Percentiles rank a stretch among this genome's conserved stretches.
Evolutionary conservation across 352 stramenopile genomes (phyloP).

Genomic region (Plasmopara halstedii): DNA sequence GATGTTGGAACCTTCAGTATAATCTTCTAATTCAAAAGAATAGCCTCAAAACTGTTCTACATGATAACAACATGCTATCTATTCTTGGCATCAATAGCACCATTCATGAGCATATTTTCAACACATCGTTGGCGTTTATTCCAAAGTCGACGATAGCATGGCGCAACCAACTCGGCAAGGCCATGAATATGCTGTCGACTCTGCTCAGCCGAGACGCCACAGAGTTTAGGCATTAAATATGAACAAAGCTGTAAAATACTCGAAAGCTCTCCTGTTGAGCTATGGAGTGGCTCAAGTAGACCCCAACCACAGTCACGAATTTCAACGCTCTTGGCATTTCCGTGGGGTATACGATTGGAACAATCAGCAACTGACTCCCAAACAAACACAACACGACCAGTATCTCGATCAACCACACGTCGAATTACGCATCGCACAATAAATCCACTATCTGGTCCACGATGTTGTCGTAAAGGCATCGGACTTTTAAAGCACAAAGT

Average conservation of each 20-base stretch:
- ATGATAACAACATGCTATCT: background rate
- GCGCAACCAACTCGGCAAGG: constrained; percentile 34
- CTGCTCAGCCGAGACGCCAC: constrained; percentile 24
- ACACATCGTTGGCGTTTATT: constrained; percentile 36
- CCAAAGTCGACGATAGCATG: constrained; percentile 38
- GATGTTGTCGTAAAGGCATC: constrained; percentile 31
- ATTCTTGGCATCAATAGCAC: constrained; percentile 22
- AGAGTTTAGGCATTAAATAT: constrained; percentile 31
- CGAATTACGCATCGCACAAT: constrained; percentile 31
- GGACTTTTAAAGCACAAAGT: constrained; percentile 32
- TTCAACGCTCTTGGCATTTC: constrained; percentile 27
- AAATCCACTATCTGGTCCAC: constrained; percentile 26
- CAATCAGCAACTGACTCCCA: constrained; percentile 45
- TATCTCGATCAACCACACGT: constrained; percentile 25
- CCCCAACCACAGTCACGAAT: constrained; percentile 47
- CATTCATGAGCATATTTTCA: constrained; percentile 48
- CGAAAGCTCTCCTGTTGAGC: constrained; percentile 21
- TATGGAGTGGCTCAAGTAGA: constrained; percentile 28
- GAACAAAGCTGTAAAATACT: constrained; percentile 53
- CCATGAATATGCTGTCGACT: constrained; percentile 37
- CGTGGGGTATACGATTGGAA: constrained; percentile 16
- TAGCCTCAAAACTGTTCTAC: background rate
- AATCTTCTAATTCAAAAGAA: too few species aligned
- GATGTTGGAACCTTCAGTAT: too few species aligned
- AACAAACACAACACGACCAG: constrained; percentile 34